These are phyloP conservation scores for Plenodomus tracheiphilus DNA, from an alignment of 2,329 filamentous ascomycete species.

Conservation along the genomic window DNA sequence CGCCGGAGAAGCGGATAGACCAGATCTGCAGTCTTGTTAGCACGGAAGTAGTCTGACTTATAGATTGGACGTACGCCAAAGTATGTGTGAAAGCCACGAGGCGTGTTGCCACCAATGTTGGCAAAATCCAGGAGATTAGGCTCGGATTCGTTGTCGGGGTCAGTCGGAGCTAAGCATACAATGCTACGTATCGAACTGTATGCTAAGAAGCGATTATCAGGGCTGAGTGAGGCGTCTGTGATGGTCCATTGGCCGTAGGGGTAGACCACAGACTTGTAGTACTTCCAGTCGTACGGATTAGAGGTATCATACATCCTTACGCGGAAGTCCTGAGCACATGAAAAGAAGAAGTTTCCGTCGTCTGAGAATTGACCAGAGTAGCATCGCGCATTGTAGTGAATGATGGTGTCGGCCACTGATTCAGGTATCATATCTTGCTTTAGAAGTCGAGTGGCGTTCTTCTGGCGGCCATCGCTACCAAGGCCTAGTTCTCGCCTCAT, in stretches of 20 bases:
- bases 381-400: constrained; percentile 82
- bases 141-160: constrained; percentile 78
- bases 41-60: not conserved
- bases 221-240: constrained; percentile 87
- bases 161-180: constrained; percentile 85
- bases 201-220: constrained; percentile 88
- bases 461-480: constrained; percentile 61
- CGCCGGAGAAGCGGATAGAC: constrained; percentile 89
- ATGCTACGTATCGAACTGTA: constrained; percentile 86
- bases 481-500: constrained; percentile 81
- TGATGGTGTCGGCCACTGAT: constrained; percentile 78
- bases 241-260: constrained; percentile 93
- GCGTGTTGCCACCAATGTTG: constrained; percentile 47
- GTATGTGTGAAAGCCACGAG: constrained; percentile 43
- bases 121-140: constrained; percentile 78
- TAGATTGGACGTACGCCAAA: constrained; percentile 27
- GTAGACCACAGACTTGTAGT: constrained; percentile 88
- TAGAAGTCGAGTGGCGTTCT: constrained; percentile 67
- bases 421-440: constrained; percentile 77
- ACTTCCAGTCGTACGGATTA: constrained; percentile 92
- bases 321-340: constrained; percentile 87
- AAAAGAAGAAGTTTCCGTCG: constrained; percentile 96
- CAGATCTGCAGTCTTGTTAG: constrained; percentile 62
- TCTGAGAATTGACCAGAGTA: constrained; percentile 97
- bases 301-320: constrained; percentile 98